Base-by-base conservation (phyloP, 2,329 filamentous ascomycete species). In the Tolypocladium tropicale region DNA sequence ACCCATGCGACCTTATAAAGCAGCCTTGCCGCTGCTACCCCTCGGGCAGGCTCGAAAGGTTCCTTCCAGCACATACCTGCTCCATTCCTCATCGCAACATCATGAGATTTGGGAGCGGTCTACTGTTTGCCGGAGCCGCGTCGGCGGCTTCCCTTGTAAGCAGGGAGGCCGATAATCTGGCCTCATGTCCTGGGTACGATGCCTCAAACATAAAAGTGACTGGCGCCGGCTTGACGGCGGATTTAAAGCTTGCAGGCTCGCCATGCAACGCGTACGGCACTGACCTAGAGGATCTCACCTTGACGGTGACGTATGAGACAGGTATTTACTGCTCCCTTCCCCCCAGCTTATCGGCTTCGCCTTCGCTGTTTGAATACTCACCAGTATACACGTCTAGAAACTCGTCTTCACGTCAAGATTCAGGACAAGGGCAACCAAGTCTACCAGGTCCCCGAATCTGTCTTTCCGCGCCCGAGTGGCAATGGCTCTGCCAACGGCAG, bases 221-320 rank as follows among this genome's bases (percentile, higher is more conserved):
- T 0, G 65, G 69, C 37, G 74, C 73, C 53, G 82, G 82, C 10
- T 72, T 94, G 54, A 88, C 81, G 1, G 90, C 89, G 2, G 79
- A 87, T 60, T 75, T 95, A 52, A 78, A 72, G 3, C 78, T 95
- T 12, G 86, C 86, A 9, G 89, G 89, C 0, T 64, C 75, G 11
- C 76, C 85, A 6, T 94, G 90, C 74, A 88, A 93, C 68, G 80
- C 83, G 25, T 95, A 93, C 60, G 90, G 90, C 0, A 86, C 78
- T 9, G 90, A 95, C 65, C 74, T 95, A 32, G 77, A 84, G 28
- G 74, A 78, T 5, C 73, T 95, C 52, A 79, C 77, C 37, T 73
- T 95, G 34, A 78, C 82, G 3, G 85, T 94, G 14, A 65, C 66
- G 4, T 70, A 71, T 39, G 66, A 72, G 46, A 66, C 64, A 21